These are phyloP conservation scores for Candida tammaniensis DNA, from an alignment of 805 yeast species.

Conservation along the genomic window DNA sequence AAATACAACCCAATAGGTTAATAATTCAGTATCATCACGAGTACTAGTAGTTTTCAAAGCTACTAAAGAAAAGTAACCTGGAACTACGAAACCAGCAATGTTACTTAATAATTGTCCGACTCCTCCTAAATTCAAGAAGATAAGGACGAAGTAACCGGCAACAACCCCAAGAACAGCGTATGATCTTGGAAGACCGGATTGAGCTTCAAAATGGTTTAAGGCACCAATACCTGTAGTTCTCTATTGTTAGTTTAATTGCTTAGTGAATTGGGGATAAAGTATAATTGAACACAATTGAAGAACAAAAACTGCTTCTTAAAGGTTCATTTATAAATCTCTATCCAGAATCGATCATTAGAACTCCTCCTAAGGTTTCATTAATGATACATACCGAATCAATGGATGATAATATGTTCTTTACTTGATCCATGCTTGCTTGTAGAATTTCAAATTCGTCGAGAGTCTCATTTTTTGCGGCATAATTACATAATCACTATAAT, in stretches of 20 bases:
- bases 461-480: no score
- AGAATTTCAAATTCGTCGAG: no score
- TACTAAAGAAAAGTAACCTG: conserved; percentile 82
- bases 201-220: conserved; percentile 37
- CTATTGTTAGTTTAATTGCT: conserved; percentile 19
- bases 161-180: conserved; percentile 72
- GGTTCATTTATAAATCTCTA: not conserved
- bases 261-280: conserved; percentile 1
- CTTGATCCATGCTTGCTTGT: conserved; percentile 34
- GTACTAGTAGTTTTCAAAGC: conserved; percentile 73
- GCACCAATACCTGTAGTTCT: conserved; percentile 27
- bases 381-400: conserved; percentile 44
- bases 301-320: not conserved
- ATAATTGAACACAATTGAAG: not conserved
- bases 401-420: conserved; percentile 44
- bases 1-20: conserved; percentile 98
- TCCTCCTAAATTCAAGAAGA: conserved; percentile 90
- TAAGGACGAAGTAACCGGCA: conserved; percentile 66
- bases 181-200: conserved; percentile 72
- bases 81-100: conserved; percentile 85
- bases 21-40: conserved; percentile 79
- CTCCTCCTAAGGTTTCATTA: no score
- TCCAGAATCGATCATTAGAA: conserved; percentile 2
- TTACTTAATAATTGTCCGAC: conserved; percentile 92
- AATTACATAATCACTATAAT: no score